Base-by-base conservation (phyloP, 164 flowering plant genomes). In the Annona squamosa region DNA sequence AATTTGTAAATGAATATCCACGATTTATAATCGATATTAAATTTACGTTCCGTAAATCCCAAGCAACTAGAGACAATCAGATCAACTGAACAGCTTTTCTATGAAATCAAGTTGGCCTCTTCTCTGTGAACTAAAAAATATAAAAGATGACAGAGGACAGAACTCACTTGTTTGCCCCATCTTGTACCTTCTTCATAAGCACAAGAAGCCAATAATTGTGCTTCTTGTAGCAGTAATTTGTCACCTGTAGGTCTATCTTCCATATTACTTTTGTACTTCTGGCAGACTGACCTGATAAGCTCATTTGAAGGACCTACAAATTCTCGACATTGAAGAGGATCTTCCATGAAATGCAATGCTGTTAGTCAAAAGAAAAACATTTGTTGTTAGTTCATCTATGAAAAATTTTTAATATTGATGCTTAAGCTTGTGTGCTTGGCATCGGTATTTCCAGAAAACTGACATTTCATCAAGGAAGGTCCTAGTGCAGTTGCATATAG, bases 401-500 rank as follows among this genome's bases (percentile, higher is more conserved):
- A 26, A 26, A 26, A 6, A 6, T 3, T 52, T 52, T 3, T 2
- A 6, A 9, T 16, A 9, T 52, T 52, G 13, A 52, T 52, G 9
- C 13, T 52, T 10, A 16, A 52, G 13, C 59, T 52, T 52, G 59
- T 9, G 37, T 4, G 9, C 2, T 52, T 19, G 26, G 43, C 1
- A 63, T 19, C 42, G 7, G 66, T 16, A 41, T 59, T 17, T 5
- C 3, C 16, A 45, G 7, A 26, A 12, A 17, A 7, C 57, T 13
- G 45, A 72, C 74, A 57, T 65, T 47, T 7, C 16, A 6, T 48
- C 41, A 16, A 44, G 18, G 43, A 2, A 12, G n/a, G 16, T 37
- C 26, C 64, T 5, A 61, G 71, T 73, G n/a, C 56, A 65, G 47
- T 59, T 59, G 77, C 70, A 68, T 73, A 77, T 46, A 83, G 63